phyloP scores from a whole-genome alignment of 805 yeast genomes.

The Pichia thaimueangensis region DNA sequence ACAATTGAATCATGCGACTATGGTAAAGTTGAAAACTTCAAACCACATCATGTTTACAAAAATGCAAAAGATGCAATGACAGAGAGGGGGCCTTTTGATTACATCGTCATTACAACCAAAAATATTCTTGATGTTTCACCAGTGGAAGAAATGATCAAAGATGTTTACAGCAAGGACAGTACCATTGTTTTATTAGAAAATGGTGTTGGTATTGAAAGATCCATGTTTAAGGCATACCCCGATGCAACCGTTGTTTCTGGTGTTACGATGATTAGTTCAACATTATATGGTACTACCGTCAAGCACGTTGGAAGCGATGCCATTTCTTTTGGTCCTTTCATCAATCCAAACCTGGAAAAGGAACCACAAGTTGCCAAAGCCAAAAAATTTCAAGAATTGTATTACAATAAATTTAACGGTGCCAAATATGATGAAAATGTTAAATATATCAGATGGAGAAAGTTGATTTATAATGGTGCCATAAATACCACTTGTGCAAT shows the following conservation, averaged over 20 bases:
- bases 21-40: constrained; percentile 49
- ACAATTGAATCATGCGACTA: constrained; percentile 56
- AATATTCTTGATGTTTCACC: constrained; percentile 57
- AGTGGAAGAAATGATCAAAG: constrained; percentile 32
- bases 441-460: constrained; percentile 39
- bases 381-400: constrained; percentile 28
- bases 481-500: constrained; percentile 40
- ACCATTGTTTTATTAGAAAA: constrained; percentile 35
- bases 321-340: constrained; percentile 31
- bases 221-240: constrained; percentile 30
- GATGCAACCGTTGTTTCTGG: constrained; percentile 33
- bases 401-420: constrained; percentile 28
- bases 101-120: constrained; percentile 54
- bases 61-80: constrained; percentile 41
- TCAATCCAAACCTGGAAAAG: constrained; percentile 26
- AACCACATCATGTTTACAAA: constrained; percentile 40
- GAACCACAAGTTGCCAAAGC: constrained; percentile 27
- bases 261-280: constrained; percentile 33
- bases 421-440: constrained; percentile 31
- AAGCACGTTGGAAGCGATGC: constrained; percentile 32
- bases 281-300: constrained; percentile 27
- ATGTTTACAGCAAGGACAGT: constrained; percentile 26
- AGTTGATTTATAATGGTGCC: constrained; percentile 42
- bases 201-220: constrained; percentile 35
- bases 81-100: constrained; percentile 41